Evolutionary conservation across 495 filamentous ascomycete species (phyloP).

Genomic region (Aspergillus ostianus): DNA sequence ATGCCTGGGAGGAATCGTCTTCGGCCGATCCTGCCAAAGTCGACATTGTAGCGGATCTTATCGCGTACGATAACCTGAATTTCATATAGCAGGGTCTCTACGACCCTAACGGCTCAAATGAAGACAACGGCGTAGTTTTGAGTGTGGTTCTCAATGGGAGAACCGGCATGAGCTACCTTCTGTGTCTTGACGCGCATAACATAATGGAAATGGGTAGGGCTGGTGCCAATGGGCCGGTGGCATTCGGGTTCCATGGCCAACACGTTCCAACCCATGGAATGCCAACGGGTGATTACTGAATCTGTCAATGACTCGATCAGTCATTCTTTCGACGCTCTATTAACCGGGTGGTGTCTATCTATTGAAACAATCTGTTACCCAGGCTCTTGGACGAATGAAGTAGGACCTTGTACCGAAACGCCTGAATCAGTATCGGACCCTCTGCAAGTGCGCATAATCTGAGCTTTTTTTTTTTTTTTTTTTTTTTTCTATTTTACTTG

Average conservation of each 20-base stretch:
- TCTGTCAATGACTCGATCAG: neutral
- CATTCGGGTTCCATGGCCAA: slow-evolving; percentile 71
- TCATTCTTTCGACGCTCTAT: neutral
- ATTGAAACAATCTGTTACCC: neutral
- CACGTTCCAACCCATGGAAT: slow-evolving; percentile 43
- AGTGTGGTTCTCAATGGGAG: slow-evolving; percentile 69
- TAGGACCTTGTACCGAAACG: neutral
- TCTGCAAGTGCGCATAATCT: no score
- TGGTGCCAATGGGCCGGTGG: slow-evolving; percentile 57
- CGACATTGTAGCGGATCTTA: slow-evolving; percentile 58
- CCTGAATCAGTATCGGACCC: no score
- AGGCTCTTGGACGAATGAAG: neutral
- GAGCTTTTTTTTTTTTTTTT: no score
- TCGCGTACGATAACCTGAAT: slow-evolving; percentile 54
- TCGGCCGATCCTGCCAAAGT: slow-evolving; percentile 32
- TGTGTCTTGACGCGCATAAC: slow-evolving; percentile 64
- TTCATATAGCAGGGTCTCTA: slow-evolving; percentile 52
- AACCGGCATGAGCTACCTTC: slow-evolving; percentile 62
- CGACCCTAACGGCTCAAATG: slow-evolving; percentile 36
- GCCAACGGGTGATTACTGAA: slow-evolving; percentile 35
- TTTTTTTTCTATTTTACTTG: no score
- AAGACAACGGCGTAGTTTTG: slow-evolving; percentile 70
- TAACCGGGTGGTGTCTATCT: neutral
- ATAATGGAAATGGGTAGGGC: slow-evolving; percentile 68
- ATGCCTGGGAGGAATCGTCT: slow-evolving; percentile 63